Percentiles rank a stretch among this genome's conserved stretches.
Evolutionary conservation across 129 eudicot genomes (phyloP).

Genomic region (Flaveria robusta): DNA sequence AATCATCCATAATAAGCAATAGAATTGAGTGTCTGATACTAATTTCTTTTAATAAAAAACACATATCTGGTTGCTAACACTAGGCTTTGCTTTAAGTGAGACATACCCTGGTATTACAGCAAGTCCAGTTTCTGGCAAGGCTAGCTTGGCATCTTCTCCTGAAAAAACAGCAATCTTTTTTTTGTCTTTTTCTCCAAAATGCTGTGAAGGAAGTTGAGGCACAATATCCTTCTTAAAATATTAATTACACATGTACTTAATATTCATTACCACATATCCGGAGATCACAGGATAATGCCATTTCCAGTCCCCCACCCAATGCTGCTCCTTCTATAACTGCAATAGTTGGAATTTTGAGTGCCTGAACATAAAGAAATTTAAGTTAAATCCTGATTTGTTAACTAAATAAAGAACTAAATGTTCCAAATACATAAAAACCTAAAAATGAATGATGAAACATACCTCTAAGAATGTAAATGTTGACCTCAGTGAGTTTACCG

Average conservation of each 20-base stretch:
- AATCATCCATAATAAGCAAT: slow-evolving; percentile 1
- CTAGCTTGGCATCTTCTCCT: slow-evolving; percentile 90
- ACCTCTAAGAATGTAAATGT: slow-evolving; percentile 89
- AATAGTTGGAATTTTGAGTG: slow-evolving; percentile 78
- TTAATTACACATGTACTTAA: slow-evolving; percentile 15
- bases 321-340: slow-evolving; percentile 99
- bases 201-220: slow-evolving; percentile 4
- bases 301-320: slow-evolving; percentile 96
- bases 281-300: slow-evolving; percentile 97
- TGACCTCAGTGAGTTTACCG: slow-evolving; percentile 75
- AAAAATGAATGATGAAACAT: slow-evolving; percentile 26
- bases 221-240: neutral
- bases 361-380: slow-evolving; percentile 42
- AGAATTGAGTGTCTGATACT: slow-evolving; percentile 2
- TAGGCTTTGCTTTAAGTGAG: slow-evolving; percentile 11
- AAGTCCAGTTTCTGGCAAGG: slow-evolving; percentile 94
- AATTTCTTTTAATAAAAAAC: neutral
- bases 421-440: slow-evolving; percentile 6
- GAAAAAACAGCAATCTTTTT: slow-evolving; percentile 16
- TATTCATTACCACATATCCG: slow-evolving; percentile 87
- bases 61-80: neutral
- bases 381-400: slow-evolving; percentile 12
- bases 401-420: slow-evolving; percentile 12
- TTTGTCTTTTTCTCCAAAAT: slow-evolving; percentile 12
- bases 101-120: slow-evolving; percentile 96